Evolutionary conservation across 2,329 filamentous ascomycete genomes (phyloP).

Genomic region (Colletotrichum abscissum): DNA sequence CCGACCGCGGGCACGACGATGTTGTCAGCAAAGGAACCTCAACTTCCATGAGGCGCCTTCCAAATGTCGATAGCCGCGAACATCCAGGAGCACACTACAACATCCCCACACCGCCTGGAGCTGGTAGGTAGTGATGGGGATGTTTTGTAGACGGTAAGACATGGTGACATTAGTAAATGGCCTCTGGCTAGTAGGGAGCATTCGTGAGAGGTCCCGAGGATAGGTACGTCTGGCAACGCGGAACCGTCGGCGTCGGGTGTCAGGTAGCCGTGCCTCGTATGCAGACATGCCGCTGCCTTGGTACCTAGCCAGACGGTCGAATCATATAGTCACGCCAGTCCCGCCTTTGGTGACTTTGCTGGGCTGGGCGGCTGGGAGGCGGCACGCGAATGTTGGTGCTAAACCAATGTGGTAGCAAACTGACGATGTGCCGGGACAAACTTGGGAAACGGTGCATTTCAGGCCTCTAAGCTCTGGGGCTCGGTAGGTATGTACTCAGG

Average conservation of each 20-base stretch:
- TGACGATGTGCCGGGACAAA: neutral
- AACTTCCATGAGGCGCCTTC: neutral
- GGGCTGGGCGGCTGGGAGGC: constrained; percentile 20
- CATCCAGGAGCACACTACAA: neutral
- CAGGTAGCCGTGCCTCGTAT: constrained; percentile 16
- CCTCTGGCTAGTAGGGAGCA: neutral
- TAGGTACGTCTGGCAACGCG: constrained; percentile 16
- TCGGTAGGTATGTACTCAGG: neutral
- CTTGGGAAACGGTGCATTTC: neutral
- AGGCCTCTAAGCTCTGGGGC: neutral
- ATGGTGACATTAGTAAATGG: neutral
- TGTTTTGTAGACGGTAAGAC: constrained; percentile 2
- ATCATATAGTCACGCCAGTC: constrained; percentile 22
- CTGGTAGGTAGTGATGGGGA: neutral
- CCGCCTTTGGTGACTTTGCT: constrained; percentile 8
- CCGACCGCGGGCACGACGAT: neutral
- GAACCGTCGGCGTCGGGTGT: constrained; percentile 17
- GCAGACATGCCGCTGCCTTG: constrained; percentile 27
- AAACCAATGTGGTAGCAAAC: neutral
- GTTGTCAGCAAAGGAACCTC: neutral
- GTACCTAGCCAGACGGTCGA: constrained; percentile 18
- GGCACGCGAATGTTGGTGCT: constrained; percentile 12
- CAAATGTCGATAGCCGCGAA: neutral
- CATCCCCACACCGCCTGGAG: neutral
- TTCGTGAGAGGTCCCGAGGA: constrained; percentile 8